Base-by-base conservation (phyloP, 805 yeast genomes). In the Starmerella powellii region DNA sequence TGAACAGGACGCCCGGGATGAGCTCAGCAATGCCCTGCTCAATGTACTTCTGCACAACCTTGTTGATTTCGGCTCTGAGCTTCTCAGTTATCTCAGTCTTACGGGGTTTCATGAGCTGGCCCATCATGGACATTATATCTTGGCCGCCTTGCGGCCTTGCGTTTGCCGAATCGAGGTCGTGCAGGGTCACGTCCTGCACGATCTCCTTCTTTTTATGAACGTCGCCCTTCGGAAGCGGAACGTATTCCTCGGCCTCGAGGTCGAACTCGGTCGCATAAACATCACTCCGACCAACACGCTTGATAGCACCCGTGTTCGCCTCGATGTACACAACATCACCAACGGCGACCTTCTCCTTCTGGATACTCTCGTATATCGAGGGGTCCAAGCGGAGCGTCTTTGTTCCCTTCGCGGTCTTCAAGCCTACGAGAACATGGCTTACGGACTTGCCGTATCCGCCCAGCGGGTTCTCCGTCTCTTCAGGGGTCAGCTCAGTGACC, bases 371-470 rank as follows among this genome's bases (percentile, higher is more conserved):
- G 66, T 88, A 87, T 56, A 84, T 88, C 53, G 80, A 78, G 48
- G 88, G 98, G 65, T 83, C 96, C 62, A 91, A 72, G 62, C 93
- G 78, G 61, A 78, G 71, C 57, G 76, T 86, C 66, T 84, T 91
- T 40, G 88, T 83, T 45, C 95, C 95, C 62, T 82, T 81, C 24
- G 91, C 91, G 27, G 94, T 80, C 63, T 86, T 86, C 53, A 91
- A 72, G 5, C 97, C 96, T 30, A 91, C 88, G 39, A 91, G 73
- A 18, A 91, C 98, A 61, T 91, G 95, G 44, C 86, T 71, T 42
- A 91, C 86, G 23, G 97, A 86, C 63, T 91, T 91, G 46, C 98
- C 99, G 61, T 91, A 93, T 6, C 97, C 97, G 37, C 97, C 96
- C 51, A 88, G 68, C 18, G 97, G 95, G 63, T 91, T 84, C 63